Evolutionary conservation across 495 filamentous ascomycete species (phyloP), one percentile per base, ranked within the genome.

Genomic region (Penicillium angulare): DNA sequence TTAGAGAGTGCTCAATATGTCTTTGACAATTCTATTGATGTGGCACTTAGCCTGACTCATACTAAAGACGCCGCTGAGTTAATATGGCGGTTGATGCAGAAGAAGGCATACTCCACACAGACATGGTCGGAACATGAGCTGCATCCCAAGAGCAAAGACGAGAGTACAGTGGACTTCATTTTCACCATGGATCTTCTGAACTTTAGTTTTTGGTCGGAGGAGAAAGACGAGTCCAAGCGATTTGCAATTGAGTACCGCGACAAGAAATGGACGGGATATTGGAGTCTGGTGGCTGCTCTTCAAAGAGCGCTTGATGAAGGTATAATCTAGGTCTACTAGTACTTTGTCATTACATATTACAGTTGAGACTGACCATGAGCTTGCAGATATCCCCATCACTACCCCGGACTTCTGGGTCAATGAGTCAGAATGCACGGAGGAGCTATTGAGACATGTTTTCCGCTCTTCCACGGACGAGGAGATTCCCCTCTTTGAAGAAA

Each of bases 151-250:
- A 52, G 79, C 9, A 88, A 87, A 50, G 81, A 93, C 59, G 85
- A 88, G 58, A 80, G 69, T 31, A 88, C 88, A 0, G 82, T 96
- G 9, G 83, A 89, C 53, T 97, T 97, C 61, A 90, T 98, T 41
- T 97, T 98, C 65, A 87, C 87, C 12, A 95, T 97, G 90, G 93
- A 98, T 63, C 65, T 98, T 12, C 74, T 98, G 47, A 98, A 98
- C 64, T 98, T 97, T 60, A 91, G 84, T 23, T 98, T 98, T 68
- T 98, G 92, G 92, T 92, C 88, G 20, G 85, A 86, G 26, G 72
- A 74, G 43, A 52, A 67, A 5, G 72, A 78, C 17, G 77, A 82
- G 26, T 74, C 80, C 9, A 77, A 86, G 53, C 74, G 88, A 24
- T 97, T 95, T 68, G 76, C 85, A 7, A 76, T 97, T 6, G 83